Evolutionary conservation across 2,329 filamentous ascomycete species (phyloP).

Genomic region (Trichophyton schoenleinii): DNA sequence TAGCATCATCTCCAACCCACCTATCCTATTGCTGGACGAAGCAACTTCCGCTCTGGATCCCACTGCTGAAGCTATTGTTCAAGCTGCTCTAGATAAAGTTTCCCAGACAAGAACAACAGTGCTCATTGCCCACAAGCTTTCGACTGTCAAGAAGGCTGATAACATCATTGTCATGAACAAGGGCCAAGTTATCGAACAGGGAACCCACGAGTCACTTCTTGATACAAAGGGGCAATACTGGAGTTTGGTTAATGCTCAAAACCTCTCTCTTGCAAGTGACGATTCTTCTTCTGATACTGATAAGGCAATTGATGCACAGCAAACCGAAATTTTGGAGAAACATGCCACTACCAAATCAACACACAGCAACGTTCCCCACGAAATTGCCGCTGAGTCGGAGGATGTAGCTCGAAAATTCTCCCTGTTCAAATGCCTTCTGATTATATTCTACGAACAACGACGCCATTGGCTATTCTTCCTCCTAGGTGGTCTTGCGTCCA

Average conservation of each 20-base stretch:
- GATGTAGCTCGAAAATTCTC: slow-evolving; percentile 14
- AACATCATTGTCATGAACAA: slow-evolving; percentile 80
- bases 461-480: slow-evolving; percentile 29
- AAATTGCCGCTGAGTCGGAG: background rate
- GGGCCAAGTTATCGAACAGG: slow-evolving; percentile 75
- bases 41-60: slow-evolving; percentile 78
- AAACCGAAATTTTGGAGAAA: background rate
- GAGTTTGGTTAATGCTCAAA: slow-evolving; percentile 58
- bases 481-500: slow-evolving; percentile 23
- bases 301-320: slow-evolving; percentile 1
- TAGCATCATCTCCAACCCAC: slow-evolving; percentile 71
- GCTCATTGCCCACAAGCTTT: slow-evolving; percentile 75
- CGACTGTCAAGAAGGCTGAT: slow-evolving; percentile 74
- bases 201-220: slow-evolving; percentile 63
- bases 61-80: slow-evolving; percentile 73
- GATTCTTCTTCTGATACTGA: slow-evolving; percentile 9
- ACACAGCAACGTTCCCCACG: slow-evolving; percentile 5
- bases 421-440: slow-evolving; percentile 24
- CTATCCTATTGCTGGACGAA: slow-evolving; percentile 75
- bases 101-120: slow-evolving; percentile 74
- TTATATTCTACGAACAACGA: slow-evolving; percentile 26
- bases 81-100: slow-evolving; percentile 66
- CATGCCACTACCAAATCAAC: slow-evolving; percentile 8
- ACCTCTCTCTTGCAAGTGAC: slow-evolving; percentile 9
- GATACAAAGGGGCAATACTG: slow-evolving; percentile 57